Evolutionary conservation across 176 grass and related monocot species (phyloP).

Genomic region (barley (Hordeum vulgare)): MorexV3_pseudomolecules_assembly NC_058519.1:3340841-3341340

Average conservation of each 20-base stretch:
- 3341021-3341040: neutral
- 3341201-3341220: neutral
- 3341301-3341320: no score
- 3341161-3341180: neutral
- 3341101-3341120: constrained; percentile 8
- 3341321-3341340: no score
- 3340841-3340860: no score
- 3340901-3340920: neutral
- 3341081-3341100: constrained; percentile 12
- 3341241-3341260: neutral
- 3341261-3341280: neutral
- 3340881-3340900: neutral
- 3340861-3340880: neutral
- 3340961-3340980: neutral
- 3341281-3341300: no score
- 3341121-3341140: neutral
- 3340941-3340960: neutral
- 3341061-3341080: neutral
- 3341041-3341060: neutral
- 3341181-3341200: neutral
- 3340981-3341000: neutral
- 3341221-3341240: neutral
- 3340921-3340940: neutral
- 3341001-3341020: constrained; percentile 14
- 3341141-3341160: neutral